Conservation (phyloP, 2,329 filamentous ascomycete genomes). For the Alternaria ventricosa region DNA sequence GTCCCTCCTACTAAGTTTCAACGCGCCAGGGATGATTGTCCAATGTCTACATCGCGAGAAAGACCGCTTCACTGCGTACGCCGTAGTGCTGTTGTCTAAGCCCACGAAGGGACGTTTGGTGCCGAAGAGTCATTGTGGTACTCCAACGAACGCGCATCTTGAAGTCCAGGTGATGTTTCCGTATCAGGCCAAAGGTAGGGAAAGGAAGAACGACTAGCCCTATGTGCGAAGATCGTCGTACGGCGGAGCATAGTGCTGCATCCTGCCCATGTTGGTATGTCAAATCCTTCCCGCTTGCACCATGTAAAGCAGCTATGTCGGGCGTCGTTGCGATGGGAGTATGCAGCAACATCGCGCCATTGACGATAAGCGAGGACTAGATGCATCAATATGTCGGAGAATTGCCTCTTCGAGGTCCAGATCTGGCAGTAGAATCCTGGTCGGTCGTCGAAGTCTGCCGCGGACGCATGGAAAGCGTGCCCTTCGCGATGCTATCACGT, state of each 20-base stretch:
- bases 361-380: not conserved
- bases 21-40: not conserved
- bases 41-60: not conserved
- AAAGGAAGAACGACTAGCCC: not conserved
- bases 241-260: not conserved
- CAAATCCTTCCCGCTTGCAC: not conserved
- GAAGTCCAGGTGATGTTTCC: not conserved
- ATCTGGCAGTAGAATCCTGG: not conserved
- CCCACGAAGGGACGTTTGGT: not conserved
- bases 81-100: not conserved
- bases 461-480: not conserved
- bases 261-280: not conserved
- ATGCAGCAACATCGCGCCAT: not conserved
- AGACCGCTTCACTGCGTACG: constrained; percentile 3
- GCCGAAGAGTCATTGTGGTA: not conserved
- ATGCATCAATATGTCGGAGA: not conserved
- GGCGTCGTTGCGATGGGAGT: not conserved
- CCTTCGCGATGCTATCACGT: not conserved
- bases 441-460: not conserved
- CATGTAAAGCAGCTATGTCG: not conserved
- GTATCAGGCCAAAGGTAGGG: not conserved
- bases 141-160: not conserved
- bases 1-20: not conserved
- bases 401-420: not conserved
- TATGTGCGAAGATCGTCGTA: not conserved